Evolutionary conservation across 352 stramenopile genomes (phyloP).

Genomic region (Pythium rhizo-oryzae): DNA sequence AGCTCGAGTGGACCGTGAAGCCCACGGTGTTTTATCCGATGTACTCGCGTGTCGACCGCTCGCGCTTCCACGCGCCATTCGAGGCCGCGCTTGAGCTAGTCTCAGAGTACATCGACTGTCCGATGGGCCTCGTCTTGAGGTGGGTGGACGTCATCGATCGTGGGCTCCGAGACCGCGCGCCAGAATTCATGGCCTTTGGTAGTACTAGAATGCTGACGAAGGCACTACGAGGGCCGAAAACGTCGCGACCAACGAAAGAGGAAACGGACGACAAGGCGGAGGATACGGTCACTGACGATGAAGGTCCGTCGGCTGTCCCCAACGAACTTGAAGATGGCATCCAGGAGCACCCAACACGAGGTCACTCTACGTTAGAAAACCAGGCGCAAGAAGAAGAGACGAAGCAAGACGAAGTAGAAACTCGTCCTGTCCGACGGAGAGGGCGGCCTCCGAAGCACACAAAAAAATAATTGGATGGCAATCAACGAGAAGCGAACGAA

Average conservation of each 20-base stretch:
- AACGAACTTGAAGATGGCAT: too few species aligned
- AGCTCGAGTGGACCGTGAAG: constrained; percentile 4
- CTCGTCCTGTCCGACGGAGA: too few species aligned
- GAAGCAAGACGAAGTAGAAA: too few species aligned
- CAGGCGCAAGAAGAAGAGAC: too few species aligned
- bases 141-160: constrained; percentile 22
- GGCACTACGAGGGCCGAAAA: neutral
- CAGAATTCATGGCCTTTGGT: neutral
- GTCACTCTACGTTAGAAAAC: too few species aligned
- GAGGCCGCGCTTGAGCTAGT: constrained; percentile 67
- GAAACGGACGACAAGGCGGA: neutral
- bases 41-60: constrained; percentile 19
- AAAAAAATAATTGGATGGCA: too few species aligned
- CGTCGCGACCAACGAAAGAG: neutral
- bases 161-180: constrained; percentile 8
- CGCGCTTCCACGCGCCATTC: constrained; percentile 50
- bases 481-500: neutral
- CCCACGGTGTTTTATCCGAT: constrained; percentile 64
- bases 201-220: neutral
- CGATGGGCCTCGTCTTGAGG: constrained; percentile 47
- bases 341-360: too few species aligned
- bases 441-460: too few species aligned
- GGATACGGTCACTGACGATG: neutral
- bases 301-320: neutral
- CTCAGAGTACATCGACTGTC: constrained; percentile 61